These are phyloP conservation scores for Aspergillus tubingensis DNA, from an alignment of 2,329 filamentous ascomycete species.

Conservation along the genomic window DNA sequence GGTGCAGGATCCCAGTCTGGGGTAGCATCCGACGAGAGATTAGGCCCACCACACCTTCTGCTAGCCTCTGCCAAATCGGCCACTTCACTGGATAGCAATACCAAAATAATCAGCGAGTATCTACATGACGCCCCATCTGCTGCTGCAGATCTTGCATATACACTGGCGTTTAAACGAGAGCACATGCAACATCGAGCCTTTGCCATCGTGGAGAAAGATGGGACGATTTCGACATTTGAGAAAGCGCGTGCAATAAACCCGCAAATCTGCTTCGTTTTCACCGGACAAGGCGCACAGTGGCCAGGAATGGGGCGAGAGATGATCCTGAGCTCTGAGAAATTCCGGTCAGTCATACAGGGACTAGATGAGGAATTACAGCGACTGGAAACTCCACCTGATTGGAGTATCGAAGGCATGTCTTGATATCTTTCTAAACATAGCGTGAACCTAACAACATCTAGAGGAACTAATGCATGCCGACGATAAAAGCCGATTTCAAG, in stretches of 20 bases:
- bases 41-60: too few relatives aligned
- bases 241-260: slow-evolving; percentile 3
- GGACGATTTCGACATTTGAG: slow-evolving; percentile 5
- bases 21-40: too few relatives aligned
- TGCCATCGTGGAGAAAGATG: slow-evolving; percentile 5
- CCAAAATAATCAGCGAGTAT: slow-evolving; percentile 12
- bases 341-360: slow-evolving; percentile 19
- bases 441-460: too few relatives aligned
- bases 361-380: slow-evolving; percentile 19
- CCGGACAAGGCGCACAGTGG: slow-evolving; percentile 43
- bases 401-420: neutral
- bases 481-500: slow-evolving; percentile 22
- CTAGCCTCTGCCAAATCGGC: neutral
- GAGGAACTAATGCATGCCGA: too few relatives aligned
- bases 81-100: slow-evolving; percentile 13
- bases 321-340: slow-evolving; percentile 20
- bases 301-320: slow-evolving; percentile 34
- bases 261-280: slow-evolving; percentile 32
- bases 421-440: neutral
- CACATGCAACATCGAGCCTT: slow-evolving; percentile 20
- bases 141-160: slow-evolving; percentile 18
- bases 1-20: too few relatives aligned
- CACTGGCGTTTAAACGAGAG: slow-evolving; percentile 17
- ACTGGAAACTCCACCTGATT: neutral
- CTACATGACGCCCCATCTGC: neutral